Evolutionary conservation across 495 filamentous ascomycete species (phyloP), one percentile per base, ranked within the genome.

Genomic region (Podospora didyma): DNA sequence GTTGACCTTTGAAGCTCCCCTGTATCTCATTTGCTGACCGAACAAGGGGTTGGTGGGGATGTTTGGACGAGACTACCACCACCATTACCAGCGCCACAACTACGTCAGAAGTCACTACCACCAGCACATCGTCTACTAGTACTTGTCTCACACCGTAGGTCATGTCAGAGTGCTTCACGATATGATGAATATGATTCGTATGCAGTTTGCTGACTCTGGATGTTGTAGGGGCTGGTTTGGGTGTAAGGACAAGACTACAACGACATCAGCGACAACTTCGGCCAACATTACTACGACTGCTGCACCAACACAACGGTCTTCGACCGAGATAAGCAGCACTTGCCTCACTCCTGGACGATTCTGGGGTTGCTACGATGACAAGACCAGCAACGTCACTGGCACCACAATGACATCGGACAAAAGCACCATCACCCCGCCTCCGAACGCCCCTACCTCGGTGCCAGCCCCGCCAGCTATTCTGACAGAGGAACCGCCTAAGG

Each of bases 41-140:
- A 19, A 24, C 11, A 21, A 67, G 64, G 46, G 92, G 92, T 28
- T 89, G 86, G 86, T 89, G 83, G 82, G 86, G 86, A 17, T 89
- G 86, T 69, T 67, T 86, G 51, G 86, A 89, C 59, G 79, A 86
- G 68, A 78, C 75, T 26, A 82, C 79, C 1, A 82, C 80, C 4
- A 72, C 72, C 19, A 73, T 74, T 2, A 64, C 64, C n/a, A 70
- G 72, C 3, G 65, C 64, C 4, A 74, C 68, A 0, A 80, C 74
- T 0, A 75, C 67, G 1, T 68, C 74, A 12, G 72, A 75, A 9
- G 72, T 80, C 11, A 72, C 73, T 4, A 75, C 82, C 2, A 74
- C 73, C 6, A 73, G 75, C 17, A 42, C 39, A 16, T 42, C 39
- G 39, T 66, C 71, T 3, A 77, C 76, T 1, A 66, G 75, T 0